Percentiles rank a stretch among this genome's conserved stretches.
These are phyloP conservation scores for Fraxinus paxiana DNA, from an alignment of 305 asterid species.

Conservation along the genomic window DNA sequence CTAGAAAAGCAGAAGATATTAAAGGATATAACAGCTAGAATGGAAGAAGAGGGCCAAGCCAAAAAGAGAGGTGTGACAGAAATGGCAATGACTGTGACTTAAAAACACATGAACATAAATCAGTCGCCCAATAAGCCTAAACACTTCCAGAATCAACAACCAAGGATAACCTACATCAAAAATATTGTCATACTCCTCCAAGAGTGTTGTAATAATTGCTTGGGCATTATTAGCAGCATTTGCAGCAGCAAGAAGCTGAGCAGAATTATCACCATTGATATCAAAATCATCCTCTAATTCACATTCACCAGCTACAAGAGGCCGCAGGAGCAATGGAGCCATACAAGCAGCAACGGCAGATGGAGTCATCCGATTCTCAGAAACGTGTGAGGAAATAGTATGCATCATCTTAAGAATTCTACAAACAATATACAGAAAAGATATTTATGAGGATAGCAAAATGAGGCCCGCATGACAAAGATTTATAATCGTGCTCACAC, in stretches of 20 bases:
- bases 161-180: conserved; percentile 61
- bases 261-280: conserved; percentile 72
- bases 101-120: conserved; percentile 4
- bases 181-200: conserved; percentile 86
- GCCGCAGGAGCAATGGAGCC: conserved; percentile 98
- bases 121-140: conserved; percentile 10
- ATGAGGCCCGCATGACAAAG: conserved; percentile 1
- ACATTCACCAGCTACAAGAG: conserved; percentile 97
- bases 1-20: conserved; percentile 5
- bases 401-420: conserved; percentile 94
- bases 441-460: conserved; percentile 24
- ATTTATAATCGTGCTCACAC: conserved; percentile 16
- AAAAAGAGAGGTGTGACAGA: conserved; percentile 6
- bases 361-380: conserved; percentile 90
- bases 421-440: conserved; percentile 25
- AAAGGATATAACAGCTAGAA: conserved; percentile 5
- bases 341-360: conserved; percentile 99
- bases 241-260: conserved; percentile 99
- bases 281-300: conserved; percentile 90
- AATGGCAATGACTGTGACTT: background rate
- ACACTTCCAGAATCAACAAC: conserved; percentile 19
- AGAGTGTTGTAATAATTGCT: conserved; percentile 79
- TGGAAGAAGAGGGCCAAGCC: background rate
- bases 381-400: conserved; percentile 65
- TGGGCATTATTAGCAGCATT: conserved; percentile 97